phyloP scores from a whole-genome alignment of 2,329 filamentous ascomycete species.

The Coniochaeta sp. region DNA sequence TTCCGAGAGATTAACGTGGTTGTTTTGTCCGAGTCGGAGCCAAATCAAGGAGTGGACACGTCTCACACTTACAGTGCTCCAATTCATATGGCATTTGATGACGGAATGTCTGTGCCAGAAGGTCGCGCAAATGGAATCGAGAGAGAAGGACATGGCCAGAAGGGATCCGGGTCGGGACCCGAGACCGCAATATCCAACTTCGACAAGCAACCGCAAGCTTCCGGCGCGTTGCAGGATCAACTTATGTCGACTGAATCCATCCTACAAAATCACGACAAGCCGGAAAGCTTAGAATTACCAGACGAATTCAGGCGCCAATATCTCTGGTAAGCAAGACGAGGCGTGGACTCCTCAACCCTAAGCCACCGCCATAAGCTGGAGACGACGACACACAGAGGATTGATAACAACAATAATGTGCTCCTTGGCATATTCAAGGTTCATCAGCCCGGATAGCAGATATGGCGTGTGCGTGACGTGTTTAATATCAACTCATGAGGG shows the following conservation, averaged over 20 bases:
- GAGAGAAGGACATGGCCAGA: background rate
- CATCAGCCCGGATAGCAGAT: too few relatives aligned
- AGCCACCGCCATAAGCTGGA: too few relatives aligned
- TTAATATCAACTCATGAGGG: too few relatives aligned
- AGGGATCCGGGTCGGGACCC: background rate
- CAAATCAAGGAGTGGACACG: background rate
- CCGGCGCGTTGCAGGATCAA: background rate
- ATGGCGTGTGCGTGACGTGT: too few relatives aligned
- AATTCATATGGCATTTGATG: background rate
- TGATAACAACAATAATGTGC: too few relatives aligned
- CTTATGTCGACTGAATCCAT: background rate
- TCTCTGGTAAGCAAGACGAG: slow-evolving; percentile 1
- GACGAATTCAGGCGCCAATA: background rate
- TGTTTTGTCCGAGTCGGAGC: background rate
- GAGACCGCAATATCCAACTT: background rate
- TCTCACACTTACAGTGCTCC: background rate
- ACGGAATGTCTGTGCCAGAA: background rate
- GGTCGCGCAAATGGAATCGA: background rate
- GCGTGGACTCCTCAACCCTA: too few relatives aligned
- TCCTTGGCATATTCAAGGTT: too few relatives aligned
- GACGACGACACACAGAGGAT: too few relatives aligned
- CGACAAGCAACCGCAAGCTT: background rate
- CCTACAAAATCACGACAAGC: background rate
- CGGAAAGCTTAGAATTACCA: background rate
- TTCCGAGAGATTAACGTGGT: background rate